Conservation (phyloP, 768 basidiomycete genomes). For the Sporobolomyces roseus region DNA sequence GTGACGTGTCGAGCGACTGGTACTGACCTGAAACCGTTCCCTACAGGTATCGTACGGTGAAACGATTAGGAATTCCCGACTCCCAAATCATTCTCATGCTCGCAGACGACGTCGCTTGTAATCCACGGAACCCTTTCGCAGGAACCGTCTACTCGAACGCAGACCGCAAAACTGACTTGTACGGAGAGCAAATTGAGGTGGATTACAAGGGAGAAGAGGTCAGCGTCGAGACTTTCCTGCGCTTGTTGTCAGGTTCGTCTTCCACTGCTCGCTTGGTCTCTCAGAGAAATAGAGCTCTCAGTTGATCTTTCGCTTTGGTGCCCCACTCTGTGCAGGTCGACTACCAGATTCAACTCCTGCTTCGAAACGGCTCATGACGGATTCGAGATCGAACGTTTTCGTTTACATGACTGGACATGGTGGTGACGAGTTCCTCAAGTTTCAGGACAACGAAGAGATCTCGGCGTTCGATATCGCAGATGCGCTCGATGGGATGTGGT, state of each 20-base stretch:
- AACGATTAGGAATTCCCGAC: slow-evolving; percentile 95
- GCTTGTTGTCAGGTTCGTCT: slow-evolving; percentile 77
- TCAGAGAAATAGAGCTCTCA: too few relatives aligned
- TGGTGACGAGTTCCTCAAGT: slow-evolving; percentile 96
- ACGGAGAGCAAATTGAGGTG: slow-evolving; percentile 94
- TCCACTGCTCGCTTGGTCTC: neutral
- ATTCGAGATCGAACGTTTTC: slow-evolving; percentile 86
- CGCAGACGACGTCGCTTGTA: slow-evolving; percentile 93
- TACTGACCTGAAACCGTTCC: neutral
- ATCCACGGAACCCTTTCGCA: slow-evolving; percentile 83
- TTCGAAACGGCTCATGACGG: slow-evolving; percentile 84
- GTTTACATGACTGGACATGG: slow-evolving; percentile 99
- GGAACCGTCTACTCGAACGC: slow-evolving; percentile 88
- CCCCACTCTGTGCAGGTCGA: slow-evolving; percentile 61
- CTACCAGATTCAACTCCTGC: slow-evolving; percentile 78
- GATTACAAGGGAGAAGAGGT: slow-evolving; percentile 98
- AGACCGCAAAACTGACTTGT: slow-evolving; percentile 76
- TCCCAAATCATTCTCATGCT: slow-evolving; percentile 99
- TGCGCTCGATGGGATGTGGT: slow-evolving; percentile 97
- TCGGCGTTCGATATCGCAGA: slow-evolving; percentile 96
- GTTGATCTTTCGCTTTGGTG: too few relatives aligned
- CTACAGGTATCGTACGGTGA: slow-evolving; percentile 90
- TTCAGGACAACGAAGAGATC: slow-evolving; percentile 98
- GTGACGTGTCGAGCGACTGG: neutral
- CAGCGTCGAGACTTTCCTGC: slow-evolving; percentile 90